Percentiles rank a stretch among this genome's conserved stretches.
These are phyloP conservation scores for Phyllosticta citriasiana DNA, from an alignment of 2,329 filamentous ascomycete species.

Conservation along the genomic window DNA sequence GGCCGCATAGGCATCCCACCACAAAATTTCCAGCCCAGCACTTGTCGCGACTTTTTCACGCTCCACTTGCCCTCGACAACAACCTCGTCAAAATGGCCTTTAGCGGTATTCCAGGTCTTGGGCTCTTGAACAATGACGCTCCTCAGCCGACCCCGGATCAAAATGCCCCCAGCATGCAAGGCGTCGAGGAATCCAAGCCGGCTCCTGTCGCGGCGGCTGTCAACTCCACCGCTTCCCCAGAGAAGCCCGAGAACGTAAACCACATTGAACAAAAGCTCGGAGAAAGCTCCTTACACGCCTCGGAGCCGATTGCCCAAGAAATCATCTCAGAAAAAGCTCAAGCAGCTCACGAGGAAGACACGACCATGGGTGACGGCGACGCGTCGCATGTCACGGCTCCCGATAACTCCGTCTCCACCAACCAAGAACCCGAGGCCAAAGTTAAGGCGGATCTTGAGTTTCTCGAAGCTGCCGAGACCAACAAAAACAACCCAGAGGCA, in stretches of 20 bases:
- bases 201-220: constrained; percentile 11
- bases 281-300: constrained; percentile 26
- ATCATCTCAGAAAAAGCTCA: background rate
- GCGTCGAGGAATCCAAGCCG: constrained; percentile 10
- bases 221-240: background rate
- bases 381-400: background rate
- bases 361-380: background rate
- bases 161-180: background rate
- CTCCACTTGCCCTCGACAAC: background rate
- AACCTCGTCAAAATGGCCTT: background rate
- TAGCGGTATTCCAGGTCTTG: constrained; percentile 24
- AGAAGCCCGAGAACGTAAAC: background rate
- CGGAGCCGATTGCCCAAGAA: constrained; percentile 22
- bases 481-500: constrained; percentile 45
- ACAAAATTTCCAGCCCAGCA: constrained; percentile 6
- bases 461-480: constrained; percentile 33
- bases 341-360: background rate
- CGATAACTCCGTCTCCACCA: constrained; percentile 9
- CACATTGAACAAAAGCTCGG: constrained; percentile 17
- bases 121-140: constrained; percentile 17
- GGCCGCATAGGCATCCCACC: background rate
- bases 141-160: background rate
- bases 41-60: background rate
- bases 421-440: constrained; percentile 11
- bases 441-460: constrained; percentile 29